Conservation (phyloP, 1,284 basidiomycete species). For the Pterulicium gracile region DNA sequence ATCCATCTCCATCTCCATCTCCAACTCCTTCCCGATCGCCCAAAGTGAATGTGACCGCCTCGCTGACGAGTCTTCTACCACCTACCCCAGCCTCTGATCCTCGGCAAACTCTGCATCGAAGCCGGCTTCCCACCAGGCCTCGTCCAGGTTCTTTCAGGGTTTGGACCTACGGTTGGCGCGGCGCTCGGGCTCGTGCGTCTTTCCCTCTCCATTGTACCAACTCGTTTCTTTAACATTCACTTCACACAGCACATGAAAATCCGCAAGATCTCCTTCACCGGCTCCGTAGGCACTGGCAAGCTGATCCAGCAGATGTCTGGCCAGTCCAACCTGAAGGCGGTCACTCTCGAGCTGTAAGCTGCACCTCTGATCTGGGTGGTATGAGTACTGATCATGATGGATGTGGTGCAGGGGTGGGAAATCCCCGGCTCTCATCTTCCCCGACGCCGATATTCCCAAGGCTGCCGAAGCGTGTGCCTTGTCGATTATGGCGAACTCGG, state of each 20-base stretch:
- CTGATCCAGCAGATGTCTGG: conserved; percentile 5
- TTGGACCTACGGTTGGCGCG: conserved; percentile 1
- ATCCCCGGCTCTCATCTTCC: conserved; percentile 1
- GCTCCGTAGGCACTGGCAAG: conserved; percentile 1
- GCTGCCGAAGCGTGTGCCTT: not conserved
- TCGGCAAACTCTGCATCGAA: conserved; percentile 4
- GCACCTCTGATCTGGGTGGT: no score
- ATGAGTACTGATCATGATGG: no score
- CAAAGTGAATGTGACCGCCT: no score
- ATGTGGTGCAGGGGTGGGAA: conserved; percentile 8
- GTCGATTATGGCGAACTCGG: conserved; percentile 1
- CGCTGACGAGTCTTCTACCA: not conserved
- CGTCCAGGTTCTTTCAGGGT: conserved; percentile 1
- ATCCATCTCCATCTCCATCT: no score
- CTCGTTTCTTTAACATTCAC: not conserved
- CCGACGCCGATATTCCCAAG: not conserved
- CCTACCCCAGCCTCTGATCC: conserved; percentile 6
- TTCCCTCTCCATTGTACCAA: not conserved
- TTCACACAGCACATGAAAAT: conserved; percentile 3
- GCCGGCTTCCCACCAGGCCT: conserved; percentile 6
- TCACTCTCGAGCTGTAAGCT: conserved; percentile 2
- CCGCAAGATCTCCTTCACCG: conserved; percentile 7
- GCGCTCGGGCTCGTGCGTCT: not conserved
- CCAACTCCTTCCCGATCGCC: not conserved
- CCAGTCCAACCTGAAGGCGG: conserved; percentile 4